phyloP scores from a whole-genome alignment of 202 grass and related monocot species.

The Saccharum hybrid region DNA sequence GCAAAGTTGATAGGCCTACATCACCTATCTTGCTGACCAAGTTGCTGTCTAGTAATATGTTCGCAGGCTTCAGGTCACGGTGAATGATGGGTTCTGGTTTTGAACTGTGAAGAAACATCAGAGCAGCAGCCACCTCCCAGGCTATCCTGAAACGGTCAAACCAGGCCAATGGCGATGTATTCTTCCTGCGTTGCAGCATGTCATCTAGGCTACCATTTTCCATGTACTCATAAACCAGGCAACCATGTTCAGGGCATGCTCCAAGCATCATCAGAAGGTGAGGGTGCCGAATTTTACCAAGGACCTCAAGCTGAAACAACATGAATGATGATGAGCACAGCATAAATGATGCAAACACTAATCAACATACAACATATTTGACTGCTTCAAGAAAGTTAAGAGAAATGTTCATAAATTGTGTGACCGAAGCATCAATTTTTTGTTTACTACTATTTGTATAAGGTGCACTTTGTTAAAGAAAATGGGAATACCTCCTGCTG shows the following conservation, averaged over 20 bases:
- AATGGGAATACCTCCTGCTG: conserved; percentile 78
- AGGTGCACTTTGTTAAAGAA: conserved; percentile 17
- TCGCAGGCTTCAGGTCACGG: conserved; percentile 94
- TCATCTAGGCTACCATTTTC: conserved; percentile 92
- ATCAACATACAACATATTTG: neutral
- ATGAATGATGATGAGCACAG: conserved; percentile 26
- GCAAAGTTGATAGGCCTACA: conserved; percentile 82
- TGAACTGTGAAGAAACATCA: conserved; percentile 85
- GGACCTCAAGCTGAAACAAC: conserved; percentile 77
- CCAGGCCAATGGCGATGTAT: conserved; percentile 60
- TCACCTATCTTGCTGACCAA: conserved; percentile 87
- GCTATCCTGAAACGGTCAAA: conserved; percentile 70
- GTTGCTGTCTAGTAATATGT: conserved; percentile 84
- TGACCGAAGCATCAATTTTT: neutral
- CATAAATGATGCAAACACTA: neutral
- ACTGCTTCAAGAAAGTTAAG: neutral
- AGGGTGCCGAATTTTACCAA: conserved; percentile 79
- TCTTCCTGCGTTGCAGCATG: conserved; percentile 61
- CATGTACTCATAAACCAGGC: conserved; percentile 92
- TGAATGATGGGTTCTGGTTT: conserved; percentile 90
- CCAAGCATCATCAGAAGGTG: conserved; percentile 84
- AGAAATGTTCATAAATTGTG: neutral
- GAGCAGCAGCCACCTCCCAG: conserved; percentile 79
- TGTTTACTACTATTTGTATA: conserved; percentile 1
- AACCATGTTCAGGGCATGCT: conserved; percentile 81